These are phyloP conservation scores for Stachybotrys chlorohalonatus DNA, from an alignment of 2,329 filamentous ascomycete genomes.

Conservation along the genomic window DNA sequence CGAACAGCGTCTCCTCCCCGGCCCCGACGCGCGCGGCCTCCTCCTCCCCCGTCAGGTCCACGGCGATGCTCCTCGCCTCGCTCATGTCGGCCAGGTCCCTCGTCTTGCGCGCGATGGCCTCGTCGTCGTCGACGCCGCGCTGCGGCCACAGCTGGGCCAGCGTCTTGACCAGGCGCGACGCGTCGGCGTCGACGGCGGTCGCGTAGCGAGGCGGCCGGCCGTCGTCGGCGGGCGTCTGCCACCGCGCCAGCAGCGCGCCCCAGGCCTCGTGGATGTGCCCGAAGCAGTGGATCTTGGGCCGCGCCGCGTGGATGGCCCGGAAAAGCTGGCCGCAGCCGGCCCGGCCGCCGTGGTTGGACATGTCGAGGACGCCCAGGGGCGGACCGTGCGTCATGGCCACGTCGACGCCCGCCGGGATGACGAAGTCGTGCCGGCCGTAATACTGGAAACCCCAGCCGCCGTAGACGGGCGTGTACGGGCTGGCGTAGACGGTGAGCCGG, in stretches of 20 bases:
- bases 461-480: constrained; percentile 39
- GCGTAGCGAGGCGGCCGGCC: not conserved
- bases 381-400: constrained; percentile 48
- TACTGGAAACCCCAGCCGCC: constrained; percentile 44
- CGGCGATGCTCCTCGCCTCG: constrained; percentile 18
- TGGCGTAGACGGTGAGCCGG: constrained; percentile 39
- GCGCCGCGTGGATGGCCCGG: constrained; percentile 29
- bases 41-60: constrained; percentile 28
- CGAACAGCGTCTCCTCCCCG: constrained; percentile 45
- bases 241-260: constrained; percentile 45
- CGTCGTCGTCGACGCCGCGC: constrained; percentile 9
- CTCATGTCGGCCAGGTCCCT: constrained; percentile 10
- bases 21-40: constrained; percentile 12
- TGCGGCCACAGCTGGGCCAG: constrained; percentile 16
- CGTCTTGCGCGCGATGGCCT: constrained; percentile 5
- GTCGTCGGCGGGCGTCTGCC: constrained; percentile 23
- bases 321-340: constrained; percentile 37
- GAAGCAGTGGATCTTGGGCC: constrained; percentile 44
- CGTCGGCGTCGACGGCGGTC: constrained; percentile 31
- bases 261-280: constrained; percentile 53
- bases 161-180: constrained; percentile 24
- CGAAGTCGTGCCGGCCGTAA: constrained; percentile 26
- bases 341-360: constrained; percentile 12
- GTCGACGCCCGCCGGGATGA: constrained; percentile 27
- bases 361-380: constrained; percentile 41